Base-by-base conservation (phyloP, 2,329 filamentous ascomycete species). In the Zarea fungicola region DNA sequence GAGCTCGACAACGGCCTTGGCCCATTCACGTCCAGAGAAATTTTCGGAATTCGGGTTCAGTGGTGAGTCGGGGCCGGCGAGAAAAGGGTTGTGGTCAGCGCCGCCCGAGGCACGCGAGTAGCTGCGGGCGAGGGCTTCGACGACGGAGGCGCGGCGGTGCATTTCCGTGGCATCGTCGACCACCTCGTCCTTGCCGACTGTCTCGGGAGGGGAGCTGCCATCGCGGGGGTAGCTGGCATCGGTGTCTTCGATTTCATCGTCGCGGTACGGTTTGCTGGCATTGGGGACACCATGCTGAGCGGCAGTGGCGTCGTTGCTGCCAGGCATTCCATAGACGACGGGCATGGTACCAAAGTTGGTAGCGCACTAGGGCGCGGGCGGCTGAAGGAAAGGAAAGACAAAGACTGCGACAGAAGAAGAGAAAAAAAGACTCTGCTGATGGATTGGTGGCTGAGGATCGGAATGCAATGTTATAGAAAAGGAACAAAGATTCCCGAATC, bases 1-100 rank as follows among this genome's bases (percentile, higher is more conserved):
- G 58, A 75, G 64, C 52, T 69, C 68, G 32, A 78, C 71, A 16
- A 82, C 60, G 16, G 76, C 68, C 65, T 77, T 78, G 42, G 76
- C 74, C 80, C 80, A 84, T 25, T 70, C 67, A 37, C 69, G 68
- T n/a, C 70, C 68, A 42, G 66, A 72, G 60, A 80, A 80, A 50
- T 74, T 68, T 16, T 62, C 61, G 6, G 70, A 75, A 42, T 58
- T 58, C 4, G 76, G 76, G 54, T 80, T 75, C 32, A 78, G 55
- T 0, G 69, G 65, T 6, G 74, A 76, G 49, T 75, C 64, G 35
- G 70, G 64, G 6, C 60, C 65, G 32, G 63, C 64, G 19, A 67
- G 56, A 49, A 80, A 81, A 10, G 75, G 70, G 56, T 80, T 78
- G 46, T 69, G 69, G 8, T 54, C 48, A 25, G 58, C 61, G 22